Conservation (phyloP, 2,329 filamentous ascomycete species). For the Penicillium verrucosum region DNA sequence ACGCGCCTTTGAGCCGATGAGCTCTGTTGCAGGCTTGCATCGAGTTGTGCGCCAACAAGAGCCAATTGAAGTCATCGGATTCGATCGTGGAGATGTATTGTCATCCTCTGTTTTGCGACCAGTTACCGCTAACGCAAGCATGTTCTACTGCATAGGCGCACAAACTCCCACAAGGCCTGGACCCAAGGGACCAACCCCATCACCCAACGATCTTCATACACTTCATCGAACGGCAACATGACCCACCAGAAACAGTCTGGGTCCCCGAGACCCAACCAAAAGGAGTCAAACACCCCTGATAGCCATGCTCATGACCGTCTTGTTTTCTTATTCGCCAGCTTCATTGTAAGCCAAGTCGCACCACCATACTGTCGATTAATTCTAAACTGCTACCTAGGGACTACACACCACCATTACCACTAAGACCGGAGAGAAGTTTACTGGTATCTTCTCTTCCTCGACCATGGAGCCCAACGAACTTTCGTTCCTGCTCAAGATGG, state of each 20-base stretch:
- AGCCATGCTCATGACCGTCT: conserved; percentile 60
- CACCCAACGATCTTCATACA: conserved; percentile 53
- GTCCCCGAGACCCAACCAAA: conserved; percentile 40
- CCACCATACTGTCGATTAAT: conserved; percentile 14
- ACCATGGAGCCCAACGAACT: conserved; percentile 52
- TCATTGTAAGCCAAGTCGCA: conserved; percentile 51
- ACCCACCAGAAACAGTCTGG: conserved; percentile 42
- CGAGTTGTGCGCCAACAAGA: conserved; percentile 12
- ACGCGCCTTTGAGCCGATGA: conserved; percentile 15
- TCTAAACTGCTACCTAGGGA: conserved; percentile 45
- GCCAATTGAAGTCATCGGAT: conserved; percentile 20
- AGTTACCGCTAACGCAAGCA: conserved; percentile 21
- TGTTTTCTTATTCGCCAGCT: conserved; percentile 57
- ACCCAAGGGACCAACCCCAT: conserved; percentile 59
- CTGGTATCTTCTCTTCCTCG: conserved; percentile 59
- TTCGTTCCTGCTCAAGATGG: conserved; percentile 64
- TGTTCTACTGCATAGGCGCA: conserved; percentile 41
- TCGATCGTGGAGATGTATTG: background rate
- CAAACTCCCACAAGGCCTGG: conserved; percentile 60
- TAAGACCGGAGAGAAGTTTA: conserved; percentile 60
- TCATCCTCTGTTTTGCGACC: conserved; percentile 1
- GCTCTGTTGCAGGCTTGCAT: conserved; percentile 9
- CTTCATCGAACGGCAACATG: conserved; percentile 54
- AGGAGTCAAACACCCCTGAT: conserved; percentile 53
- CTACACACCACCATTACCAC: conserved; percentile 54